These are phyloP conservation scores for Penicillium fuscoglaucum DNA, from an alignment of 2,329 filamentous ascomycete species.

Conservation along the genomic window DNA sequence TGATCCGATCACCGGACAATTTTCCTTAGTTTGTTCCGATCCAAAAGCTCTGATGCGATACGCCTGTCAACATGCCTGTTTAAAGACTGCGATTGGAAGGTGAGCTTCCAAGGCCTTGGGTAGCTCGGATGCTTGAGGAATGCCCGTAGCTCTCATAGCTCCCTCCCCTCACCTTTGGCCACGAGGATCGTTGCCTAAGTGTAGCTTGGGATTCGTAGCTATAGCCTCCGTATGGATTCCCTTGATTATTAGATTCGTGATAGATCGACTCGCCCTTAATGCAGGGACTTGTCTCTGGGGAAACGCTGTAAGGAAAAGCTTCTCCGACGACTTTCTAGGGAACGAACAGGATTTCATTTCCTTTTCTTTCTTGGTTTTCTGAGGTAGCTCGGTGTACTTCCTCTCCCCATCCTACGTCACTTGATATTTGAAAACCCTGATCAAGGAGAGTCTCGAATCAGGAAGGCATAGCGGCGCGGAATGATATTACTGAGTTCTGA, in stretches of 20 bases:
- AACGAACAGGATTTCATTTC: neutral
- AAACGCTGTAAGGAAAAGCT: conserved; percentile 5
- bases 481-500: conserved; percentile 9
- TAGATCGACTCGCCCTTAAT: conserved; percentile 5
- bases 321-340: neutral
- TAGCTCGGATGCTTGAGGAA: conserved; percentile 6
- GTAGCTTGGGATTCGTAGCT: neutral
- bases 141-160: conserved; percentile 12
- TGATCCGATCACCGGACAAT: conserved; percentile 15
- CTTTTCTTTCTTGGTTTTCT: neutral
- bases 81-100: conserved; percentile 5
- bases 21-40: neutral
- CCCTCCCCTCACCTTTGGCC: conserved; percentile 6
- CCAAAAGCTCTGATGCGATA: neutral
- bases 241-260: conserved; percentile 6
- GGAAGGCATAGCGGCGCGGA: neutral
- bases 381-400: neutral
- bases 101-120: neutral
- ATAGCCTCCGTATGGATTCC: conserved; percentile 6
- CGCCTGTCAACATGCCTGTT: conserved; percentile 11
- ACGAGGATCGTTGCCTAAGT: conserved; percentile 9
- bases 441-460: neutral
- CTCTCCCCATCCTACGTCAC: neutral
- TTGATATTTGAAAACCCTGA: neutral
- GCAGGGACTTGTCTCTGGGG: conserved; percentile 9